Evolutionary conservation across 2,329 filamentous ascomycete genomes (phyloP).

Genomic region (Drechslerella stenobrocha): DNA sequence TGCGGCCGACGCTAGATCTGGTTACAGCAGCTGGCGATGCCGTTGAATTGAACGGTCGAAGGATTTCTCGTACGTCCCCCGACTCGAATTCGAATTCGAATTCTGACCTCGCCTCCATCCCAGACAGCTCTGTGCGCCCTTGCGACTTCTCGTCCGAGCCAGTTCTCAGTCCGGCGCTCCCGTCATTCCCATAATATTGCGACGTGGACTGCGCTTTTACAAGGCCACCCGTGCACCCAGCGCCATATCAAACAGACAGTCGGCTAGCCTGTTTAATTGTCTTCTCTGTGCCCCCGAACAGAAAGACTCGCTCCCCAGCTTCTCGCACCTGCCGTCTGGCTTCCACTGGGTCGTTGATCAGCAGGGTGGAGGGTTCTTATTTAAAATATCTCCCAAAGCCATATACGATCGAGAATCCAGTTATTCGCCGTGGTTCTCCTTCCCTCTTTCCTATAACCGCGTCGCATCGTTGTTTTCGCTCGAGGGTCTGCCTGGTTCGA

Average conservation of each 20-base stretch:
- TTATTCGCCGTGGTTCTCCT: conserved; percentile 26
- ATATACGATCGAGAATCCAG: conserved; percentile 8
- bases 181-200: background rate
- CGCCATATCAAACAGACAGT: conserved; percentile 12
- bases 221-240: conserved; percentile 32
- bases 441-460: conserved; percentile 32
- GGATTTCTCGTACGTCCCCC: conserved; percentile 1
- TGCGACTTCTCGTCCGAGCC: background rate
- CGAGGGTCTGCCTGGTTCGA: conserved; percentile 34
- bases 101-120: no score
- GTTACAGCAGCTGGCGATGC: conserved; percentile 19
- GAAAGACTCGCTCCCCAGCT: conserved; percentile 13
- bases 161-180: background rate
- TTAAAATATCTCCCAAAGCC: conserved; percentile 17
- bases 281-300: conserved; percentile 20
- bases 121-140: background rate
- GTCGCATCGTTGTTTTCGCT: conserved; percentile 27
- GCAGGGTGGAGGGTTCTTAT: conserved; percentile 20
- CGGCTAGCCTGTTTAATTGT: conserved; percentile 33
- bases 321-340: conserved; percentile 37
- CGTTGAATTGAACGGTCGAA: conserved; percentile 30
- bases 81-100: no score
- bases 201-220: background rate
- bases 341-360: conserved; percentile 41
- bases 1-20: conserved; percentile 15